Conservation (phyloP, 768 basidiomycete species). For the Tulasnella sp. region DNA sequence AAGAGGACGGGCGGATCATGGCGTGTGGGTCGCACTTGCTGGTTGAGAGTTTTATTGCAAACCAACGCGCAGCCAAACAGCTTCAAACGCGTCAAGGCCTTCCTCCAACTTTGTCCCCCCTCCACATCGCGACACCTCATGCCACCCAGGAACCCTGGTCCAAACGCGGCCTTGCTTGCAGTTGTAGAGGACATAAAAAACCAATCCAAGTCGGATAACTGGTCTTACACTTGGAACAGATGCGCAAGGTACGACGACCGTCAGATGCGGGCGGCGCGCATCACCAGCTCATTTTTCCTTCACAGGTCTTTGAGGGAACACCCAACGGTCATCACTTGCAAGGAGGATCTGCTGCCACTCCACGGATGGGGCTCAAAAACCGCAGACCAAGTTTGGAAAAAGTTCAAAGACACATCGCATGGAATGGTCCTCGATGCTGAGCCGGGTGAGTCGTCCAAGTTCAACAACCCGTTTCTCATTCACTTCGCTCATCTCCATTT, state of each 20-base stretch:
- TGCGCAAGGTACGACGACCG: background rate
- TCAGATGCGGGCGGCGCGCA: background rate
- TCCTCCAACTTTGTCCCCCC: background rate
- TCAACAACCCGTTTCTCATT: background rate
- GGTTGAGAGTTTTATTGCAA: background rate
- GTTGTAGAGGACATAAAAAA: background rate
- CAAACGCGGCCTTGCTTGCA: background rate
- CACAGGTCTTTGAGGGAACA: background rate
- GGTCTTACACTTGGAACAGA: conserved; percentile 12
- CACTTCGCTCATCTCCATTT: background rate
- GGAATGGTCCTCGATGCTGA: background rate
- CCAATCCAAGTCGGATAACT: background rate
- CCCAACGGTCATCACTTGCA: background rate
- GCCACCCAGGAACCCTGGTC: background rate
- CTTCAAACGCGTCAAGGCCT: conserved; percentile 4
- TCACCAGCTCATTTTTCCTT: background rate
- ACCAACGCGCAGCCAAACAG: background rate
- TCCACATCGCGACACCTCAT: background rate
- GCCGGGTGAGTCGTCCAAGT: background rate
- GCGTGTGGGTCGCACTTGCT: background rate
- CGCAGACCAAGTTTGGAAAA: background rate
- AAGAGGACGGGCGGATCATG: conserved; percentile 5
- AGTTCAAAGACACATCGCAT: background rate
- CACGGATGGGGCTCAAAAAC: conserved; percentile 2
- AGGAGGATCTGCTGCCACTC: background rate